These are phyloP conservation scores for Hypholoma sublateritium DNA, from an alignment of 768 basidiomycete species.

Conservation along the genomic window DNA sequence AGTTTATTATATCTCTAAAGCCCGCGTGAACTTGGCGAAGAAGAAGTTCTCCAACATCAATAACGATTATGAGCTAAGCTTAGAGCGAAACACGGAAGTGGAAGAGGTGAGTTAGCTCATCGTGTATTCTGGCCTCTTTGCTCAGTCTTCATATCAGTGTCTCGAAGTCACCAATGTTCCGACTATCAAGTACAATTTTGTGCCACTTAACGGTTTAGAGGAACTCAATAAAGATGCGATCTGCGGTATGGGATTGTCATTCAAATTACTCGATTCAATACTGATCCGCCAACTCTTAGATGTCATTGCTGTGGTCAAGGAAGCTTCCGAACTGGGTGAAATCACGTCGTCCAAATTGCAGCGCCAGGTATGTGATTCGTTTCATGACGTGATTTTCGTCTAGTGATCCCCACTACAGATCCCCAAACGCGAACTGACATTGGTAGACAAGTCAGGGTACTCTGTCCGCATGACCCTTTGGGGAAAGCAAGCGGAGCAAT, in stretches of 20 bases:
- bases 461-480: slow-evolving; percentile 87
- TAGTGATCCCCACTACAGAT: slow-evolving; percentile 44
- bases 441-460: slow-evolving; percentile 82
- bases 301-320: slow-evolving; percentile 85
- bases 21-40: slow-evolving; percentile 91
- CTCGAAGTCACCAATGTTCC: slow-evolving; percentile 77
- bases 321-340: slow-evolving; percentile 63
- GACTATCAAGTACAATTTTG: slow-evolving; percentile 81
- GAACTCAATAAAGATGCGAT: slow-evolving; percentile 74
- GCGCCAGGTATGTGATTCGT: slow-evolving; percentile 47
- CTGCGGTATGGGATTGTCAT: slow-evolving; percentile 60
- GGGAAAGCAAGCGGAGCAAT: slow-evolving; percentile 93
- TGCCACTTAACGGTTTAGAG: slow-evolving; percentile 61
- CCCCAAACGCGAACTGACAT: slow-evolving; percentile 82
- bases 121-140: not conserved
- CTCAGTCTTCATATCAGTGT: slow-evolving; percentile 51
- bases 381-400: not conserved
- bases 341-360: slow-evolving; percentile 76
- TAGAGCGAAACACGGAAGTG: slow-evolving; percentile 84
- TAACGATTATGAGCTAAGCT: slow-evolving; percentile 90
- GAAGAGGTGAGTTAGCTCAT: slow-evolving; percentile 58
- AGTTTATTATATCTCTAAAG: slow-evolving; percentile 89
- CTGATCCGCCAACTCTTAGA: slow-evolving; percentile 45
- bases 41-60: slow-evolving; percentile 90
- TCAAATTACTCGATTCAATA: not conserved